Evolutionary conservation across 768 basidiomycete species (phyloP).

Genomic region (Trametes cinnabarina): DNA sequence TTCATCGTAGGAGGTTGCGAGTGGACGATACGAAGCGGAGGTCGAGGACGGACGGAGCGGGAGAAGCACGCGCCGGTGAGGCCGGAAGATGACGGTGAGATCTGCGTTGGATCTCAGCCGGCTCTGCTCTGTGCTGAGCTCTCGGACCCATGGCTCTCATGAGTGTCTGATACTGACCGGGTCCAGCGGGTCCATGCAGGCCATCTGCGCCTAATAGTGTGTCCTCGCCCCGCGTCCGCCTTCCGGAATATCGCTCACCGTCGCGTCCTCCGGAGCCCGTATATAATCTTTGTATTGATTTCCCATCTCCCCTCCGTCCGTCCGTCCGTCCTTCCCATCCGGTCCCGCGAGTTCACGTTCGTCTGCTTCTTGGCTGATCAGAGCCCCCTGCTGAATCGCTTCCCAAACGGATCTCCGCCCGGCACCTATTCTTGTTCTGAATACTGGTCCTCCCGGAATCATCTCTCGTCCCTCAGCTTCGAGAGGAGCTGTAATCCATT

Average conservation of each 20-base stretch:
- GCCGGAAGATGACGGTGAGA: constrained; percentile 20
- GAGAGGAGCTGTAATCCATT: constrained; percentile 20
- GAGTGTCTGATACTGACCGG: too few species aligned
- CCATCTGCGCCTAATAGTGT: background rate
- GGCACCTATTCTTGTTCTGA: constrained; percentile 2
- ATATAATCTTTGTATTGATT: constrained; percentile 7
- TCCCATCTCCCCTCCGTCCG: background rate
- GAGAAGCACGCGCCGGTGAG: constrained; percentile 23
- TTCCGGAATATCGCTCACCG: background rate
- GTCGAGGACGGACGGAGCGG: constrained; percentile 3
- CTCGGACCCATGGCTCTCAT: too few species aligned
- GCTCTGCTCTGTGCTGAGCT: too few species aligned
- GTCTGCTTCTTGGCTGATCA: constrained; percentile 10
- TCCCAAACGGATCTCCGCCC: background rate
- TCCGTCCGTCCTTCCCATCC: background rate
- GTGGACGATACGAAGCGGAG: background rate
- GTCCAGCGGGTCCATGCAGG: too few species aligned
- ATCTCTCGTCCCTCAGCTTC: constrained; percentile 8
- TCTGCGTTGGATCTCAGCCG: constrained; percentile 2
- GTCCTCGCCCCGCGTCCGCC: background rate
- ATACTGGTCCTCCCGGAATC: constrained; percentile 16
- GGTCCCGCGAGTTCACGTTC: background rate
- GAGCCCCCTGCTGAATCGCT: constrained; percentile 4
- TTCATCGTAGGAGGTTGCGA: background rate
- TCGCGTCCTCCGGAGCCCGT: background rate